These are phyloP conservation scores for Colletotrichum chlorophyti DNA, from an alignment of 2,329 filamentous ascomycete genomes.

Conservation along the genomic window DNA sequence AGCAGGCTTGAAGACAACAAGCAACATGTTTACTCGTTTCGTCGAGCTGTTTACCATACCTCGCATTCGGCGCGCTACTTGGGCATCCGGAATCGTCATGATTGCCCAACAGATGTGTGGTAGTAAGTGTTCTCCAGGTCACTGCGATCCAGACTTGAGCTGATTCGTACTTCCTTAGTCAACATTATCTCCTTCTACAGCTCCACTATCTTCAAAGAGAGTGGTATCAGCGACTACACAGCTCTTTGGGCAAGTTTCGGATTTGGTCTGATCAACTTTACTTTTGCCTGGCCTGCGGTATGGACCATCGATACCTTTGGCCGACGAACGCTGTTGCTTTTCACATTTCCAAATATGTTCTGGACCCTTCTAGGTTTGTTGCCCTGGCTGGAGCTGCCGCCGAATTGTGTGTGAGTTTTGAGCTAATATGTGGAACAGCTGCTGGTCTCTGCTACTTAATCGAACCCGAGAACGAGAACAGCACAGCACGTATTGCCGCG, in stretches of 20 bases:
- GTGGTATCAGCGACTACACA: slow-evolving; percentile 45
- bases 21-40: slow-evolving; percentile 56
- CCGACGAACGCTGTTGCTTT: slow-evolving; percentile 65
- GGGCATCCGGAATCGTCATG: slow-evolving; percentile 74
- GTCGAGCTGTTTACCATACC: slow-evolving; percentile 64
- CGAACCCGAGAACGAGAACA: slow-evolving; percentile 36
- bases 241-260: slow-evolving; percentile 51
- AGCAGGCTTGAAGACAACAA: slow-evolving; percentile 43
- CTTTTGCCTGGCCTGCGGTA: slow-evolving; percentile 71
- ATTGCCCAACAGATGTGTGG: slow-evolving; percentile 69
- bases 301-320: slow-evolving; percentile 74
- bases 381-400: neutral
- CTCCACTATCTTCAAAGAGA: slow-evolving; percentile 51
- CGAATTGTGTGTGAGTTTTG: neutral
- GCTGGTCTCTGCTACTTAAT: slow-evolving; percentile 48
- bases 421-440: slow-evolving; percentile 28
- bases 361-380: slow-evolving; percentile 57
- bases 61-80: slow-evolving; percentile 65
- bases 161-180: slow-evolving; percentile 34
- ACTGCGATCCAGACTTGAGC: neutral
- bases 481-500: slow-evolving; percentile 54
- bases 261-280: slow-evolving; percentile 63
- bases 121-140: slow-evolving; percentile 34
- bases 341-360: slow-evolving; percentile 73
- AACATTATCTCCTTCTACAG: slow-evolving; percentile 59